Evolutionary conservation across 2,329 filamentous ascomycete species (phyloP), one percentile per base, ranked within the genome.

Genomic region (Fusarium sp.): DNA sequence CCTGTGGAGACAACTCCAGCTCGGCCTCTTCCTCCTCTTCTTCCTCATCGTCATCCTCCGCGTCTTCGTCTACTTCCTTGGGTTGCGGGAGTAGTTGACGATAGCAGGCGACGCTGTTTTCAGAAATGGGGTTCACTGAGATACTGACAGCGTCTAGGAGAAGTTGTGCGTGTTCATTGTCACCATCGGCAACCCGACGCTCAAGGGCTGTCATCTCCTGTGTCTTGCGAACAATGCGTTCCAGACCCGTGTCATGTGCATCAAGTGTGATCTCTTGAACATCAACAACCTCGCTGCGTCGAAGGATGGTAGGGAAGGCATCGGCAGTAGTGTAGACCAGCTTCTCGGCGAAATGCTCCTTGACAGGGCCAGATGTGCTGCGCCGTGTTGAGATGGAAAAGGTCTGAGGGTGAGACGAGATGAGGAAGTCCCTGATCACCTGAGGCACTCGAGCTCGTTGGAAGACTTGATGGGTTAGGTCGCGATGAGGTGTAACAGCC

Each of bases 211-310:
- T 87, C 85, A 98, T 90, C 83, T 98, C 96, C 68, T 94, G 91
- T 1, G 96, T 97, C 86, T 98, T 98, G 68, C 95, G 91, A 77
- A 94, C 92, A 35, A 97, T 96, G 18, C 96, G 92, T 81, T 98
- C 96, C 70, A 98, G 87, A 0, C 93, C 96, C n/a, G 95, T 95
- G 82, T 98, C 93, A 68, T 97, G 87, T 8, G 95, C 92, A 35
- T 89, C 89, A 29, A 98, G 86, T 13, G 88, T 88, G 20, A 95
- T 82, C 58, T 92, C 92, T 20, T 92, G 89, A 1, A 89, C 87
- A 8, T 90, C 86, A 16, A 97, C 84, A 69, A 98, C 93, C 83
- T 98, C 95, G 77, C 94, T 97, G 65, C 95, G 91, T 35, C 95
- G 91, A 29, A 98, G 85, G 58, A 98, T 97, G 2, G 95, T 98